These are phyloP conservation scores for Citrus australasica DNA, from an alignment of 345 rosid genomes.

Conservation along the genomic window DNA sequence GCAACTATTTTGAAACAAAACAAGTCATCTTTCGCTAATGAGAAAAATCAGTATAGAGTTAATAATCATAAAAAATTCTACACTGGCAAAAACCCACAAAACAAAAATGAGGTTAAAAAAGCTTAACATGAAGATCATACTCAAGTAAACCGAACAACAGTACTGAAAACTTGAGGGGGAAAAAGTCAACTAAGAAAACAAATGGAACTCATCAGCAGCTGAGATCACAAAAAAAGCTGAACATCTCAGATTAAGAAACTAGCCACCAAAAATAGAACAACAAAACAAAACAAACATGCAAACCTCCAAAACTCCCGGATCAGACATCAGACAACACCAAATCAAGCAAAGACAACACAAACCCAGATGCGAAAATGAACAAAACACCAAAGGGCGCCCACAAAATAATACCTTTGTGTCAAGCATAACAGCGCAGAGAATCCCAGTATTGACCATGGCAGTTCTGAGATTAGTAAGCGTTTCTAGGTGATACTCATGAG, in stretches of 20 bases:
- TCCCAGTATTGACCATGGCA: slow-evolving; percentile 86
- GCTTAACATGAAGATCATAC: background rate
- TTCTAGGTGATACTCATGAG: slow-evolving; percentile 90
- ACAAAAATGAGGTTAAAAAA: background rate
- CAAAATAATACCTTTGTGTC: slow-evolving; percentile 64
- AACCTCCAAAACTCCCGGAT: slow-evolving; percentile 12
- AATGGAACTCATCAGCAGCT: slow-evolving; percentile 6
- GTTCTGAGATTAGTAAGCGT: slow-evolving; percentile 82
- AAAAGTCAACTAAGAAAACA: background rate
- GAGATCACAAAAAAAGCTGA: background rate
- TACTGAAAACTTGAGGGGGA: background rate
- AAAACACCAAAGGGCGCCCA: background rate
- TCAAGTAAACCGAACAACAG: background rate
- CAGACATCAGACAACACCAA: background rate
- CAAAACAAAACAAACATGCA: background rate
- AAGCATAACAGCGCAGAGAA: slow-evolving; percentile 96
- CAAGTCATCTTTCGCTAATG: background rate
- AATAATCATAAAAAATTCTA: background rate
- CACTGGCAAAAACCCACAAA: background rate
- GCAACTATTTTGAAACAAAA: background rate
- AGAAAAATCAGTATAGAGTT: background rate
- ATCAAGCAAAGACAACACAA: background rate
- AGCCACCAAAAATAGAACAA: background rate
- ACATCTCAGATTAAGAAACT: background rate
- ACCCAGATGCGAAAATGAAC: background rate